Percentiles rank a stretch among this genome's conserved stretches.
These are phyloP conservation scores for Nicotiana benthamiana DNA, from an alignment of 257 asterid species.

Conservation along the genomic window DNA sequence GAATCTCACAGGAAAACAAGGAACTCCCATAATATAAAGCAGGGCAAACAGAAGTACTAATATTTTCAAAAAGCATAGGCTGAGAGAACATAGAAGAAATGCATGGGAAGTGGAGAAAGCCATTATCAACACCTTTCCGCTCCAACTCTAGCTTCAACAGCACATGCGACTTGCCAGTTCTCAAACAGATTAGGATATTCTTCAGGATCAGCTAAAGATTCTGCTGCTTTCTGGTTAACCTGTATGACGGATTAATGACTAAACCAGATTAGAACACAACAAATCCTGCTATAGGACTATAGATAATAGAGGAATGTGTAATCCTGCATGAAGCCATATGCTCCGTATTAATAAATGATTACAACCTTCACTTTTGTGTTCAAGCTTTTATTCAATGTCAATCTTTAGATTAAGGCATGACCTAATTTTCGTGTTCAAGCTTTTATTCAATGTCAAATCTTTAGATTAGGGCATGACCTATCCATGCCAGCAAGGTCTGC, in stretches of 20 bases:
- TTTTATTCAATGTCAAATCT: neutral
- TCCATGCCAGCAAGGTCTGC: neutral
- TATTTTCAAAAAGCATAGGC: neutral
- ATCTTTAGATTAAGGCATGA: neutral
- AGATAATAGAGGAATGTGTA: neutral
- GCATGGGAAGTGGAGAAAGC: neutral
- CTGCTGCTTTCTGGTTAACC: slow-evolving; percentile 90
- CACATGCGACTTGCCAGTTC: slow-evolving; percentile 89
- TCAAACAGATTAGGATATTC: slow-evolving; percentile 87
- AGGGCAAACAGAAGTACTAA: too few relatives aligned
- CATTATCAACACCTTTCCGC: slow-evolving; percentile 32
- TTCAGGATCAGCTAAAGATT: slow-evolving; percentile 90
- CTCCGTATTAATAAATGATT: neutral
- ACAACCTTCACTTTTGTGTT: neutral
- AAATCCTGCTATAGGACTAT: neutral
- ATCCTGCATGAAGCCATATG: neutral
- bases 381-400: neutral
- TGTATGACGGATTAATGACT: slow-evolving; percentile 15
- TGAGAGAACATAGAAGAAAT: neutral
- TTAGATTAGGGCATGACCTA: neutral
- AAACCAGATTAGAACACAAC: neutral
- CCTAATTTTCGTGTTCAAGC: too few relatives aligned
- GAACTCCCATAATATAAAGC: neutral
- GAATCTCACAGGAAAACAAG: neutral
- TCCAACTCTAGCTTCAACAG: slow-evolving; percentile 58